Conservation (phyloP, 1,284 basidiomycete genomes). For the Sporisorium exsertum region DNA sequence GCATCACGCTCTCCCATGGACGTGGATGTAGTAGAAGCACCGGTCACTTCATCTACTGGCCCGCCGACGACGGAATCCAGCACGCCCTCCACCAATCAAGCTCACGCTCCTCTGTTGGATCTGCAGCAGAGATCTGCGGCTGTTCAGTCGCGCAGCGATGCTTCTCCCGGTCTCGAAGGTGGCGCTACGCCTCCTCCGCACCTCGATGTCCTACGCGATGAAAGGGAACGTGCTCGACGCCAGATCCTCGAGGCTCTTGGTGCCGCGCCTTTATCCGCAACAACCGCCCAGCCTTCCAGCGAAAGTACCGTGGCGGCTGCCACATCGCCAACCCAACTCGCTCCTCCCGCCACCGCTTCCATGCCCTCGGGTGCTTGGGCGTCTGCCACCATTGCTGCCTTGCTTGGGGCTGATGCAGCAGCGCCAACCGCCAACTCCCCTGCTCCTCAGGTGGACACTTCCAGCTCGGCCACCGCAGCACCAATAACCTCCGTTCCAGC, state of each 20-base stretch:
- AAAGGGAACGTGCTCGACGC: conserved; percentile 44
- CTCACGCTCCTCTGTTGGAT: not conserved
- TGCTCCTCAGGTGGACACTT: not conserved
- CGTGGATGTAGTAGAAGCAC: conserved; percentile 9
- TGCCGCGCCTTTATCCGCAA: not conserved
- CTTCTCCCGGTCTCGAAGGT: conserved; percentile 7
- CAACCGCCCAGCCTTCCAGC: conserved; percentile 1
- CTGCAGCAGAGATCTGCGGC: conserved; percentile 17
- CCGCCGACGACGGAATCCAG: not conserved
- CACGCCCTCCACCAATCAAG: not conserved
- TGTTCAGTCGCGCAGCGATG: conserved; percentile 7
- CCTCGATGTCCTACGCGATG: conserved; percentile 33
- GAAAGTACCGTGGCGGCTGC: not conserved
- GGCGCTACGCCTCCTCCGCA: conserved; percentile 47
- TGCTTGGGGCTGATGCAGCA: conserved; percentile 26
- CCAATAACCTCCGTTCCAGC: not conserved
- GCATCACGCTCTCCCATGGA: conserved; percentile 14
- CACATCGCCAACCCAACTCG: not conserved
- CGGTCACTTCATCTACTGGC: not conserved
- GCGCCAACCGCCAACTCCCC: not conserved
- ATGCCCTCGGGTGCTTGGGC: conserved; percentile 4
- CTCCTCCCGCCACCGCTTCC: not conserved
- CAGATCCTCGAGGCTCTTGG: conserved; percentile 39
- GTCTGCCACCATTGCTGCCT: conserved; percentile 30
- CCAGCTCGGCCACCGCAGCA: not conserved